Evolutionary conservation across 2,329 filamentous ascomycete species (phyloP).

Genomic region (Trichoderma gracile): DNA sequence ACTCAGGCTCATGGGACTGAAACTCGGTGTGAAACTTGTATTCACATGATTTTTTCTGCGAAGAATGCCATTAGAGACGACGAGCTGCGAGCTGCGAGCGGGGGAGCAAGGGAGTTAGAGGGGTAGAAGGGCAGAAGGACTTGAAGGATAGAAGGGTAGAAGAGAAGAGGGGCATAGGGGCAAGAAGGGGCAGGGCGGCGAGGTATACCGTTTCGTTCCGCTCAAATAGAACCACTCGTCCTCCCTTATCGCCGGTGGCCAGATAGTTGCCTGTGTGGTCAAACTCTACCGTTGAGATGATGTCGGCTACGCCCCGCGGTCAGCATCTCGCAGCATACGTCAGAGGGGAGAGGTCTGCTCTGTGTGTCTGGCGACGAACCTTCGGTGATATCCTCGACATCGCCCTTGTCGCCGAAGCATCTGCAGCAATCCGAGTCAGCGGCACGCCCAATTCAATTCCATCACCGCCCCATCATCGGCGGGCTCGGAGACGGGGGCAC

Average conservation of each 20-base stretch:
- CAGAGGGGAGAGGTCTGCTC: slow-evolving; percentile 25
- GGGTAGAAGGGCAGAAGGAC: slow-evolving; percentile 33
- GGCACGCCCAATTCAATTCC: slow-evolving; percentile 28
- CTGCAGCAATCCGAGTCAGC: slow-evolving; percentile 50
- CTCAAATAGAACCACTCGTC: slow-evolving; percentile 82
- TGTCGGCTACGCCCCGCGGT: slow-evolving; percentile 63
- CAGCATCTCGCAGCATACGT: slow-evolving; percentile 19
- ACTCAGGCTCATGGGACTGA: slow-evolving; percentile 98
- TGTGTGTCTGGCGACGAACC: slow-evolving; percentile 52
- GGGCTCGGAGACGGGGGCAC: slow-evolving; percentile 41
- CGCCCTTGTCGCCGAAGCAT: slow-evolving; percentile 99
- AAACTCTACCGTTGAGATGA: slow-evolving; percentile 89
- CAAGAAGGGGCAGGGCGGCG: neutral
- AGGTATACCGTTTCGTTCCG: slow-evolving; percentile 83
- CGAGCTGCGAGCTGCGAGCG: slow-evolving; percentile 36
- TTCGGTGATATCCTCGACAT: slow-evolving; percentile 98
- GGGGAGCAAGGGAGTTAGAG: too few species aligned
- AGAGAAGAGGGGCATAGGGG: too few species aligned
- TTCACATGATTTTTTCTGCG: slow-evolving; percentile 98
- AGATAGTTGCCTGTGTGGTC: slow-evolving; percentile 89
- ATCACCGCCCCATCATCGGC: neutral
- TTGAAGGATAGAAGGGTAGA: too few species aligned
- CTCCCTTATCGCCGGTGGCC: slow-evolving; percentile 87
- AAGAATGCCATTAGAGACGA: neutral
- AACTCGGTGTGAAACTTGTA: slow-evolving; percentile 99